Percentiles rank a stretch among this genome's conserved stretches.
These are phyloP conservation scores for Penicillium occitanis DNA, from an alignment of 2,329 filamentous ascomycete genomes.

Conservation along the genomic window DNA sequence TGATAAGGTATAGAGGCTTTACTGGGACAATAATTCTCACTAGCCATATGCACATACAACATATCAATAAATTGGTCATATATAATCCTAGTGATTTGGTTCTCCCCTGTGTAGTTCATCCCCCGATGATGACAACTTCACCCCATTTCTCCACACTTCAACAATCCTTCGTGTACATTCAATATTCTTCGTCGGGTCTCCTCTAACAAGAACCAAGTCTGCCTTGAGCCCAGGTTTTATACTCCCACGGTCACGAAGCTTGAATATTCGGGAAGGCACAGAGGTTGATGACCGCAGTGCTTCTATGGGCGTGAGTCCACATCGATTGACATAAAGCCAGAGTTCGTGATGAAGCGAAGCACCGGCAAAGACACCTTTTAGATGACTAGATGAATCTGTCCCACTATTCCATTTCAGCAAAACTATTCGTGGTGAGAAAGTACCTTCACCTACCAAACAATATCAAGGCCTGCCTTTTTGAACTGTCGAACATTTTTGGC, in stretches of 20 bases:
- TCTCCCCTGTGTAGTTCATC: too few relatives aligned
- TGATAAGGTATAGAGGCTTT: too few relatives aligned
- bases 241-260: not conserved
- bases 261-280: not conserved
- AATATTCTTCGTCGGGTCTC: not conserved
- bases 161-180: not conserved
- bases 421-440: too few relatives aligned
- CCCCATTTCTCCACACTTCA: not conserved
- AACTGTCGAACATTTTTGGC: not conserved
- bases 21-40: too few relatives aligned
- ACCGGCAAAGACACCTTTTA: not conserved
- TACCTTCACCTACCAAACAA: not conserved
- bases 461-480: not conserved
- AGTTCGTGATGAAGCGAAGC: not conserved
- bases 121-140: too few relatives aligned
- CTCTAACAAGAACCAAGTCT: not conserved
- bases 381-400: too few relatives aligned
- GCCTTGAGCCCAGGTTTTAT: not conserved
- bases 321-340: not conserved
- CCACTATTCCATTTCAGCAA: too few relatives aligned
- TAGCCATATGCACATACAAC: too few relatives aligned
- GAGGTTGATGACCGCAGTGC: not conserved
- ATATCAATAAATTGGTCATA: too few relatives aligned
- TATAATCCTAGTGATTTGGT: too few relatives aligned
- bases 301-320: not conserved